Conservation (phyloP, 108 stramenopile species). For the Nitzschia sp. region DNA sequence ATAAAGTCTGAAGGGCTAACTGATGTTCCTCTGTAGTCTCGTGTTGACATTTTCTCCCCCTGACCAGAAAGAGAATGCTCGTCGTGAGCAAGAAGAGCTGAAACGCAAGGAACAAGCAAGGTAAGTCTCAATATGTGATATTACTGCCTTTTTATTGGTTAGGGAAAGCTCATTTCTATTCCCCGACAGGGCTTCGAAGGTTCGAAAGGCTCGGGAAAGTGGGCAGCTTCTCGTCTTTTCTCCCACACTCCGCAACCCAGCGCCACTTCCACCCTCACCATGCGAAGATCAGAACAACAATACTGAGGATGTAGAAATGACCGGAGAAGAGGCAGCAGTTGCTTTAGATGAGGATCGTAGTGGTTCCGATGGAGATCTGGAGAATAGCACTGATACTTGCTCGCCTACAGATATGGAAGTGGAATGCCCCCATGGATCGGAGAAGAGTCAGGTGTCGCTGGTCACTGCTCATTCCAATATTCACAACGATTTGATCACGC, state of each 20-base stretch:
- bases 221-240: conserved; percentile 46
- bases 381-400: not conserved
- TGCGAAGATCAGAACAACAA: not conserved
- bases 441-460: not conserved
- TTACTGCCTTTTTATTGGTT: not conserved
- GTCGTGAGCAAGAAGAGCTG: conserved; percentile 28
- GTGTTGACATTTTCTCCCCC: conserved; percentile 48
- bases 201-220: conserved; percentile 29
- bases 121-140: conserved; percentile 12
- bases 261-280: not conserved
- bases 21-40: not conserved
- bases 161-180: not conserved
- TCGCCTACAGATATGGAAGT: conserved; percentile 20
- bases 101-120: conserved; percentile 29
- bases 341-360: not conserved
- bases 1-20: not conserved
- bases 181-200: conserved; percentile 11
- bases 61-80: conserved; percentile 42
- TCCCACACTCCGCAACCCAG: conserved; percentile 9
- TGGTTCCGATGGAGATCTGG: not conserved
- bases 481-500: not conserved
- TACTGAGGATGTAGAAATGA: not conserved
- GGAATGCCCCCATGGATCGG: not conserved
- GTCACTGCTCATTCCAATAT: not conserved
- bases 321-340: not conserved